Evolutionary conservation across 2,329 filamentous ascomycete genomes (phyloP).

Genomic region (Cylindrodendrum hubeiense): DNA sequence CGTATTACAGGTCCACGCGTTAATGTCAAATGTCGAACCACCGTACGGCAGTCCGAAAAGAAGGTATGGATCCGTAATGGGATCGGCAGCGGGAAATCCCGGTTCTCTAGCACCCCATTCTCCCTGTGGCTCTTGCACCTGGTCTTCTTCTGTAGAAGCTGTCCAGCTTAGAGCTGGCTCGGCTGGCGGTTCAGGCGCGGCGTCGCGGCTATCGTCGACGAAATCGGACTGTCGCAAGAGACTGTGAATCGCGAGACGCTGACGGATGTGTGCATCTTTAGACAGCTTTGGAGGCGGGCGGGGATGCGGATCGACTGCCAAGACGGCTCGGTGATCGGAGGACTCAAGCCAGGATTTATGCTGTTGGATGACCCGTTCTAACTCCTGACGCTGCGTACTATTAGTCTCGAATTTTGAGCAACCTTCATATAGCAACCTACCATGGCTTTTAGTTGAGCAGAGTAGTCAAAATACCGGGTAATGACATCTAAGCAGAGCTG

Average conservation of each 20-base stretch:
- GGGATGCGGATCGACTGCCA: slow-evolving; percentile 23
- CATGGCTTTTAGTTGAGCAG: slow-evolving; percentile 43
- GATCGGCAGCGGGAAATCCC: slow-evolving; percentile 24
- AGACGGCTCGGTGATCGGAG: slow-evolving; percentile 33
- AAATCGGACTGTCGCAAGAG: slow-evolving; percentile 55
- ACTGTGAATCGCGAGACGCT: slow-evolving; percentile 55
- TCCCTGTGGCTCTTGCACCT: slow-evolving; percentile 20
- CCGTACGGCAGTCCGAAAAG: slow-evolving; percentile 40
- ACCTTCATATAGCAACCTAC: neutral
- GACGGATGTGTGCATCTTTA: slow-evolving; percentile 40
- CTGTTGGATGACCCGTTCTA: slow-evolving; percentile 43
- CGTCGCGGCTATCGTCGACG: slow-evolving; percentile 53
- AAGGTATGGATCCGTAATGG: slow-evolving; percentile 34
- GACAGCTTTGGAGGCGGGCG: slow-evolving; percentile 33
- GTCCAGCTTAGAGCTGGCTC: slow-evolving; percentile 38
- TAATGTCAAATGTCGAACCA: slow-evolving; percentile 34
- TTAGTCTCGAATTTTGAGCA: neutral
- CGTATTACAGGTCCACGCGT: slow-evolving; percentile 36
- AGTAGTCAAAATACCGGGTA: slow-evolving; percentile 44
- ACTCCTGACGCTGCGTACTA: slow-evolving; percentile 37
- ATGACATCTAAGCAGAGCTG: slow-evolving; percentile 43
- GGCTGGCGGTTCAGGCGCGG: slow-evolving; percentile 35
- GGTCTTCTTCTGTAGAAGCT: slow-evolving; percentile 40
- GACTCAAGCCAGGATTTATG: slow-evolving; percentile 42
- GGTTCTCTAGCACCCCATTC: slow-evolving; percentile 29